Evolutionary conservation across 2,329 filamentous ascomycete species (phyloP), one percentile per base, ranked within the genome.

Genomic region (Fusarium equiseti): DNA sequence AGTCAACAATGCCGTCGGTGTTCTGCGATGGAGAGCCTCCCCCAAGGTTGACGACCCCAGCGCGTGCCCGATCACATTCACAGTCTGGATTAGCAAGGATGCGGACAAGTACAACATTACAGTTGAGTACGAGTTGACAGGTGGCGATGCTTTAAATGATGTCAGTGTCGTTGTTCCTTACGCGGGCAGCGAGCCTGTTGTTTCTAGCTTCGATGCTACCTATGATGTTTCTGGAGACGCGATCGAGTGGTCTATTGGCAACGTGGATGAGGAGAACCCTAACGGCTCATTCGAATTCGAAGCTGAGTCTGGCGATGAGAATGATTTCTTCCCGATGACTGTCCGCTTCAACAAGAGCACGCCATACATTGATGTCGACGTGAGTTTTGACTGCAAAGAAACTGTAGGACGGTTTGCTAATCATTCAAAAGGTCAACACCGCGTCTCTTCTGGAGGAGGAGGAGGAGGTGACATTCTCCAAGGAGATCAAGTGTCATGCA

Each of bases 241-340:
- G 79, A 82, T 99, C 61, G 95, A 98, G 79, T 99, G 96, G 96
- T 92, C 91, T 44, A 92, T 99, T 75, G 95, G 96, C 66, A 88
- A 89, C 7, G 90, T 98, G 43, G 92, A 95, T 76, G 91, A 94
- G 53, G 91, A 91, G 62, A 97, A 96, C 79, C 83, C 90, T 20
- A 94, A 86, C 43, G 96, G 96, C 20, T 91, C 92, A 49, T 98
- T 99, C 77, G 96, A 99, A 80, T 98, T 99, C 73, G 96, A 98
- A 81, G 94, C 94, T 2, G 90, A 93, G 79, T 93, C 93, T 13
- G 89, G 90, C 59, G 93, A 95, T 73, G 96, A 98, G 79, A 91
- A 93, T 60, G 95, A 98, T 75, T 98, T 98, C 84, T 99, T 99
- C 90, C 96, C 96, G 2, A 98, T 99, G 95, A 91, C 89, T 57